Conservation (phyloP, 2,329 filamentous ascomycete genomes). For the Aspergillus glaucus region DNA sequence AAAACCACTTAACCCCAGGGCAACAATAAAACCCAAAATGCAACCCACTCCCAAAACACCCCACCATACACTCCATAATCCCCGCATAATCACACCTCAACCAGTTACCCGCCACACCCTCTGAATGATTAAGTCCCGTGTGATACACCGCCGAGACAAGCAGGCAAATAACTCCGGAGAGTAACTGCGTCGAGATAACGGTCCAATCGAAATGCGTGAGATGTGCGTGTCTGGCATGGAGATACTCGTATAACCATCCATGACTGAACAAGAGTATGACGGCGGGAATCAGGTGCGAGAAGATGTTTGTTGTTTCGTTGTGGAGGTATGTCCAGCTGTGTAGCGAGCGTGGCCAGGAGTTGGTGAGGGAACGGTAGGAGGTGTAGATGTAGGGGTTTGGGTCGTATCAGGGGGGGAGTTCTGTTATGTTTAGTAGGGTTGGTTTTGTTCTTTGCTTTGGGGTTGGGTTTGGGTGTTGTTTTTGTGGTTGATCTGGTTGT, state of each 20-base stretch:
- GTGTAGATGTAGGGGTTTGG: constrained; percentile 38
- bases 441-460: background rate
- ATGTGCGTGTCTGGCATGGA: constrained; percentile 2
- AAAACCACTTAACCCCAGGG: constrained; percentile 18
- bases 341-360: constrained; percentile 33
- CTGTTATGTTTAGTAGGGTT: constrained; percentile 25
- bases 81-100: constrained; percentile 27
- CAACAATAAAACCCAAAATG: constrained; percentile 33
- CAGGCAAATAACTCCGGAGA: constrained; percentile 30
- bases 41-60: constrained; percentile 29
- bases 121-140: constrained; percentile 30
- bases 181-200: constrained; percentile 13
- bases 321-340: constrained; percentile 38
- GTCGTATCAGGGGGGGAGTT: constrained; percentile 40
- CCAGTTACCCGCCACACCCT: constrained; percentile 16
- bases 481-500: background rate
- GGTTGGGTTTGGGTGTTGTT: background rate
- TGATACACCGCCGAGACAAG: constrained; percentile 24
- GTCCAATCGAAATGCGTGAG: constrained; percentile 7
- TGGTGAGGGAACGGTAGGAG: constrained; percentile 40
- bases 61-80: constrained; percentile 28
- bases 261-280: constrained; percentile 12
- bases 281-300: constrained; percentile 42
- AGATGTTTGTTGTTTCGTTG: constrained; percentile 43
- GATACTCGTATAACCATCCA: constrained; percentile 5